These are phyloP conservation scores for Lactuca saligna DNA, from an alignment of 129 eudicot species.

Conservation along the genomic window DNA sequence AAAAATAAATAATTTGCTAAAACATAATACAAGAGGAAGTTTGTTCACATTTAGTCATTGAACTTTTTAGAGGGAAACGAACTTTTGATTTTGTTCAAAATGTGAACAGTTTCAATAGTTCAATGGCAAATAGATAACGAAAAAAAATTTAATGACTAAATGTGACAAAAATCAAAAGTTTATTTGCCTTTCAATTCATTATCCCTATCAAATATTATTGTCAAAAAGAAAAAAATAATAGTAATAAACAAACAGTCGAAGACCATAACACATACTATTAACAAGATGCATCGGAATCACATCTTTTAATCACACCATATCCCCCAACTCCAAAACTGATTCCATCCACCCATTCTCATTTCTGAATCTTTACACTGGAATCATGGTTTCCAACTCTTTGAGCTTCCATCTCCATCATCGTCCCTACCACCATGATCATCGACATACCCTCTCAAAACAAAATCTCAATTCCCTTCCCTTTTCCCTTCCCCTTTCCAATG, in stretches of 20 bases:
- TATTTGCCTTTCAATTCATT: too few species aligned
- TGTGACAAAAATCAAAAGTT: too few species aligned
- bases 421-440: slow-evolving; percentile 33
- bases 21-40: too few species aligned
- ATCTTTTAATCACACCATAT: slow-evolving; percentile 42
- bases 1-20: too few species aligned
- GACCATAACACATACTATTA: too few species aligned
- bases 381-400: slow-evolving; percentile 61
- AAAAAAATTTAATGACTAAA: too few species aligned
- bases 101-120: too few species aligned
- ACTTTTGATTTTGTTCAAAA: too few species aligned
- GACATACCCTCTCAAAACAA: slow-evolving; percentile 20
- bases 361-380: slow-evolving; percentile 19
- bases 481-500: slow-evolving; percentile 1
- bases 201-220: neutral
- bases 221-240: neutral
- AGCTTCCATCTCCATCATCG: slow-evolving; percentile 48
- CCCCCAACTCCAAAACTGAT: slow-evolving; percentile 33
- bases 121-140: too few species aligned
- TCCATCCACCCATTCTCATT: slow-evolving; percentile 12
- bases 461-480: slow-evolving; percentile 22
- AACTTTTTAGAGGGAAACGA: too few species aligned
- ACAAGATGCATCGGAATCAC: slow-evolving; percentile 23
- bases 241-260: neutral
- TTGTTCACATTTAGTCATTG: too few species aligned